Conservation (phyloP, 83 land plant species). For the Diphasiastrum complanatum region DNA sequence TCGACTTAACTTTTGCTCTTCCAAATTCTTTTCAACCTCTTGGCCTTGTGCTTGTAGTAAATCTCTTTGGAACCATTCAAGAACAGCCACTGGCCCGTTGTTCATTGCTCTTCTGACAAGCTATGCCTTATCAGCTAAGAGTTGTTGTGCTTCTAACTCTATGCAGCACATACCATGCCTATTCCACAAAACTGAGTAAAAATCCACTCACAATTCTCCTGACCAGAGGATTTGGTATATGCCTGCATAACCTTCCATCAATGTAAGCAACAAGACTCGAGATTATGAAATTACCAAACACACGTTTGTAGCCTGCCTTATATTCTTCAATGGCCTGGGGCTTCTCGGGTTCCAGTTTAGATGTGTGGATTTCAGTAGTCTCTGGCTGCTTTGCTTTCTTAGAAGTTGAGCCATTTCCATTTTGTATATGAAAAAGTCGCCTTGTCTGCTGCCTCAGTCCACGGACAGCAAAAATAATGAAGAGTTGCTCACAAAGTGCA, state of each 20-base stretch:
- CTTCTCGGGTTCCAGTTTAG: conserved; percentile 2
- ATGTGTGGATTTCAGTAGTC: conserved; percentile 17
- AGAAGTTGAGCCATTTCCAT: neutral
- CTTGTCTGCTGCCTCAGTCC: conserved; percentile 48
- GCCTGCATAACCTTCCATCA: conserved; percentile 81
- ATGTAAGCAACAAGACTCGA: conserved; percentile 78
- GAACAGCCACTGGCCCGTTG: too few species aligned
- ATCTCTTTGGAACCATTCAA: too few species aligned
- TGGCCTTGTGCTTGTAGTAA: too few species aligned
- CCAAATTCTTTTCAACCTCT: too few species aligned
- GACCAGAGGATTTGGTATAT: conserved; percentile 70
- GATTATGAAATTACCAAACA: conserved; percentile 54
- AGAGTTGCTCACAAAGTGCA: conserved; percentile 78
- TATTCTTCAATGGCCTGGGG: neutral
- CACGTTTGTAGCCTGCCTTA: conserved; percentile 30
- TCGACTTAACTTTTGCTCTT: too few species aligned
- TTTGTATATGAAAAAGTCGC: conserved; percentile 22
- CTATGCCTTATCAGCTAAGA: too few species aligned
- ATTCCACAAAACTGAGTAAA: conserved; percentile 77
- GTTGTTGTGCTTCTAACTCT: too few species aligned
- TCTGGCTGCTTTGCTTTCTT: conserved; percentile 12
- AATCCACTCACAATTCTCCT: conserved; percentile 92
- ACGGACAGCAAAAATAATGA: conserved; percentile 79
- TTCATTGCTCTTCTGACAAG: too few species aligned
- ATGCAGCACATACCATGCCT: too few species aligned